Base-by-base conservation (phyloP, 768 basidiomycete species). In the Lepiota brunneoincarnata region DNA sequence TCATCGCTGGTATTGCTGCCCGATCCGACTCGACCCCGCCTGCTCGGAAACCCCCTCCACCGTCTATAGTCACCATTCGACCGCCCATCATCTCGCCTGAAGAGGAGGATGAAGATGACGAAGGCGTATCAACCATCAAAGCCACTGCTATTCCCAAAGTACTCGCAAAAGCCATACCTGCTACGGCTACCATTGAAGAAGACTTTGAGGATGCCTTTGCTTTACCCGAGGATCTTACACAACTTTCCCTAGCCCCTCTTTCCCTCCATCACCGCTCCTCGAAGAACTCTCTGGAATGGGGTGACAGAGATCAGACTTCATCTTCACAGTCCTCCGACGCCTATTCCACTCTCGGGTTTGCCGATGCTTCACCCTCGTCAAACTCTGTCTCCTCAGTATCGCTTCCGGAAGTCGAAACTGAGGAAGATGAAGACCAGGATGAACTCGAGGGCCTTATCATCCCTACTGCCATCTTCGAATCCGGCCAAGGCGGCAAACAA, bases 271-370 rank as follows among this genome's bases (percentile, higher is more conserved):
- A 91, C 64, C 83, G 87, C 48, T 79, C 87, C 7, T 92, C 91
- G 53, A 92, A 92, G 72, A 83, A 81, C 47, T 91, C 91, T 0
- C 76, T 93, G 23, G 90, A 91, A 71, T 92, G 90, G 89, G 76
- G 87, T 26, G 90, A 92, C 70, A 89, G 82, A 65, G 89, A 93
- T 62, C 82, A 88, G 41, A 88, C 91, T 1, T 83, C 80, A 4
- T 90, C 89, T 5, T 90, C 89, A 12, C 88, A 89, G 63, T 92
- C 90, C n/a, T 93, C 91, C 20, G 91, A 93, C 66, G 82, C 88
- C 7, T 91, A 89, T 61, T 91, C 91, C 37, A 80, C 84, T 18
- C 78, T 93, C 34, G 86, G 89, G 46, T 86, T 92, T 58, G 82
- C 83, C 38, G 84, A 85, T 58, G 80, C 79, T 17, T 86, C 83